phyloP scores from a whole-genome alignment of 192 early-diverging fungal genomes.

The Spinellus fusiger region DNA sequence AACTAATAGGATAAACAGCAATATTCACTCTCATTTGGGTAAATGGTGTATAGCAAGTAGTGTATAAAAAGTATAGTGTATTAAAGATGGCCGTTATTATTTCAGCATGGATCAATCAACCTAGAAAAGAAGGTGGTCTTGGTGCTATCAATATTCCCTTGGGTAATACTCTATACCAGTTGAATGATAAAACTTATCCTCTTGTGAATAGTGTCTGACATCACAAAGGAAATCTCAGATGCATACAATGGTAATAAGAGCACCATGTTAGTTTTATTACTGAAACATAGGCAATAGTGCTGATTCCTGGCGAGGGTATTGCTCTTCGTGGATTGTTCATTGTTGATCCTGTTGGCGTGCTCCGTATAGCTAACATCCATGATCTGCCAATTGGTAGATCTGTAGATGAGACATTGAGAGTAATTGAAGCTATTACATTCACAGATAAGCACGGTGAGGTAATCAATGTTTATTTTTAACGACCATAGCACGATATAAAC shows the following conservation, averaged over 20 bases:
- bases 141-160: slow-evolving; percentile 85
- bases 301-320: slow-evolving; percentile 71
- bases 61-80: slow-evolving; percentile 25
- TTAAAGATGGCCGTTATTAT: slow-evolving; percentile 69
- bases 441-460: slow-evolving; percentile 51
- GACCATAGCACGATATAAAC: not conserved
- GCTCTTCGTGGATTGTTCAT: slow-evolving; percentile 62
- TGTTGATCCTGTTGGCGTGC: slow-evolving; percentile 54
- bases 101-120: slow-evolving; percentile 82
- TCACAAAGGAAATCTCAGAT: slow-evolving; percentile 77
- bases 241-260: slow-evolving; percentile 64
- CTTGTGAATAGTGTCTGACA: slow-evolving; percentile 33
- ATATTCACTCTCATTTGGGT: slow-evolving; percentile 21
- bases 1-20: too few species aligned
- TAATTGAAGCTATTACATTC: slow-evolving; percentile 59
- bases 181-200: too few species aligned
- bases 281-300: slow-evolving; percentile 33
- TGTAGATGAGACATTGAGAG: slow-evolving; percentile 57
- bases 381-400: slow-evolving; percentile 56
- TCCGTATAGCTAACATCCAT: slow-evolving; percentile 54
- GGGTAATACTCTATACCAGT: too few species aligned
- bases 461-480: not conserved
- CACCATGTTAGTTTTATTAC: not conserved
- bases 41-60: not conserved
- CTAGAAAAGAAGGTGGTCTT: slow-evolving; percentile 85